Evolutionary conservation across 1,284 basidiomycete genomes (phyloP).

Genomic region (Cutaneotrichosporon sp.): DNA sequence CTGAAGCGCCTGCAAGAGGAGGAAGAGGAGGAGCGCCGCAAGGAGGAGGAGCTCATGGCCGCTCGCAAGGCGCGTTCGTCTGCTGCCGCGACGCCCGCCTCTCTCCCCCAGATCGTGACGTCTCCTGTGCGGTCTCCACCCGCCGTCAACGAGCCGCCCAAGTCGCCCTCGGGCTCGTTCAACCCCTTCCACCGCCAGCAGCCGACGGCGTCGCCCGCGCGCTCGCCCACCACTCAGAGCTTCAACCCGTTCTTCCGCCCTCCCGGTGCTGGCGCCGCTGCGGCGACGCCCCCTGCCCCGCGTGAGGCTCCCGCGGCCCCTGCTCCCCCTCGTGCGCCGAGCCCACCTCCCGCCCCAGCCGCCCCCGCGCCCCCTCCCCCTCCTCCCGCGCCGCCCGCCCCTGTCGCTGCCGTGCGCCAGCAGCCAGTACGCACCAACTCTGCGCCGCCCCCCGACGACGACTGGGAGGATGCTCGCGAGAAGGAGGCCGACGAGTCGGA

Average conservation of each 20-base stretch:
- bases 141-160: constrained; percentile 19
- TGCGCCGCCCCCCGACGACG: constrained; percentile 64
- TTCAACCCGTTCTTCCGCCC: constrained; percentile 58
- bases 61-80: constrained; percentile 36
- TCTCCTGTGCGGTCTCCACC: constrained; percentile 27
- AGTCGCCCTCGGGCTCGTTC: constrained; percentile 30
- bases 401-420: constrained; percentile 50
- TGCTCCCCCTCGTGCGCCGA: constrained; percentile 39
- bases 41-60: constrained; percentile 63
- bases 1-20: constrained; percentile 69
- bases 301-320: constrained; percentile 46
- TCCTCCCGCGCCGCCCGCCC: constrained; percentile 45
- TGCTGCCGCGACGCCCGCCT: constrained; percentile 23
- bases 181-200: constrained; percentile 57
- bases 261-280: constrained; percentile 29
- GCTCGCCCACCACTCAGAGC: constrained; percentile 33
- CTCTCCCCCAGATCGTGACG: constrained; percentile 22
- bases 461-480: constrained; percentile 83
- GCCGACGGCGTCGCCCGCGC: constrained; percentile 39
- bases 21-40: constrained; percentile 66
- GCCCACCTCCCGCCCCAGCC: constrained; percentile 17
- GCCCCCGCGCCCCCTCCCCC: constrained; percentile 41
- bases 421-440: constrained; percentile 23
- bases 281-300: constrained; percentile 37
- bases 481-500: constrained; percentile 59